Conservation (phyloP, 352 stramenopile species). For the Aphanomyces invadans region DNA sequence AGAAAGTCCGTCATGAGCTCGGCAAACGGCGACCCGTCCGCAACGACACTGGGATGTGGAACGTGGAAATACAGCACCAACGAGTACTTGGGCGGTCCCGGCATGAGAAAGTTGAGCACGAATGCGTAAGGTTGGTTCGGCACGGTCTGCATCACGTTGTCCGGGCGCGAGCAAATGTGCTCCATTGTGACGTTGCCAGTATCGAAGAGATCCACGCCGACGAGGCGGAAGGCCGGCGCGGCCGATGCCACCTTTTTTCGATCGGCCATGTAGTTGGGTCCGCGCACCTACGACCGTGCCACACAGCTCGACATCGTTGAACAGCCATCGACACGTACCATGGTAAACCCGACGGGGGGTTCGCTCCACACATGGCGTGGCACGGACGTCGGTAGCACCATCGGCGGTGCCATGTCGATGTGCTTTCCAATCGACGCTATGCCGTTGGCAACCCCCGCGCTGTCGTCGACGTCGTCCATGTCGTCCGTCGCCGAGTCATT, state of each 20-base stretch:
- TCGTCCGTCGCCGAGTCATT: slow-evolving; percentile 33
- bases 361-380: slow-evolving; percentile 64
- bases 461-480: slow-evolving; percentile 22
- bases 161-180: slow-evolving; percentile 47
- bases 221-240: slow-evolving; percentile 52
- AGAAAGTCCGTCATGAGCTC: slow-evolving; percentile 71
- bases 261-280: slow-evolving; percentile 58
- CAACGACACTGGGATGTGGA: slow-evolving; percentile 41
- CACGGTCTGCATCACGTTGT: slow-evolving; percentile 54
- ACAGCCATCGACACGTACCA: slow-evolving; percentile 36
- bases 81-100: slow-evolving; percentile 49
- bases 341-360: slow-evolving; percentile 41
- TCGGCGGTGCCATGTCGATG: slow-evolving; percentile 3
- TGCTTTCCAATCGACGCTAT: slow-evolving; percentile 1
- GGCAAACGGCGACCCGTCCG: slow-evolving; percentile 48
- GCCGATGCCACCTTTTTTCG: slow-evolving; percentile 65
- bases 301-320: not conserved
- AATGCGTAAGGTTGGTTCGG: slow-evolving; percentile 68
- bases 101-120: slow-evolving; percentile 70
- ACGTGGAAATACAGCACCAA: slow-evolving; percentile 67
- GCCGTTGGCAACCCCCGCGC: not conserved
- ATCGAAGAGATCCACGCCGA: slow-evolving; percentile 58
- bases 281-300: slow-evolving; percentile 40
- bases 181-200: slow-evolving; percentile 40
- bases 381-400: slow-evolving; percentile 30